Conservation (phyloP, 257 asterid genomes). For the Scutellaria minor region DNA sequence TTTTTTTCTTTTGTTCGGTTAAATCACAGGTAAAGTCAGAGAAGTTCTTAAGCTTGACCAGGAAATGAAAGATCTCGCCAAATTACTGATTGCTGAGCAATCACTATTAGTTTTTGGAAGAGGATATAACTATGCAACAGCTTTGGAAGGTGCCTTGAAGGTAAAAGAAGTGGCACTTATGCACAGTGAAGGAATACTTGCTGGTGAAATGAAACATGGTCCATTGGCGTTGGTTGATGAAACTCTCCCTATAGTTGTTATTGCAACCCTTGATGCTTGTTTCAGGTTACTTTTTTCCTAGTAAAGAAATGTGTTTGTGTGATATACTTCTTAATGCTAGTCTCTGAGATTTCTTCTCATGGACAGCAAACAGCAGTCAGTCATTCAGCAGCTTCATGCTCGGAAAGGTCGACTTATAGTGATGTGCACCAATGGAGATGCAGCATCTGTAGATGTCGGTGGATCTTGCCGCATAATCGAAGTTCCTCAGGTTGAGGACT, state of each 20-base stretch:
- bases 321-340: constrained; percentile 14
- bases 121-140: constrained; percentile 92
- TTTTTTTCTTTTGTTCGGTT: background rate
- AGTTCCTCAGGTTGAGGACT: constrained; percentile 89
- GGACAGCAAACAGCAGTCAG: constrained; percentile 92
- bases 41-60: constrained; percentile 89
- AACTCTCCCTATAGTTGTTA: constrained; percentile 84
- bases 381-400: constrained; percentile 95
- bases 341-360: constrained; percentile 33
- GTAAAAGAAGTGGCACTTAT: constrained; percentile 96
- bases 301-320: background rate
- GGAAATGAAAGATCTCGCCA: constrained; percentile 87
- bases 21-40: constrained; percentile 70
- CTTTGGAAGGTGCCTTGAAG: constrained; percentile 96
- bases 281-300: constrained; percentile 63
- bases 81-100: constrained; percentile 74
- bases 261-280: constrained; percentile 93
- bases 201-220: constrained; percentile 98
- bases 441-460: constrained; percentile 69
- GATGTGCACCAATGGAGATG: constrained; percentile 88
- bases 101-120: constrained; percentile 95
- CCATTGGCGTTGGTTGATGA: constrained; percentile 95
- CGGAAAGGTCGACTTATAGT: constrained; percentile 92
- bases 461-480: constrained; percentile 86
- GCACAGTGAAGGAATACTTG: constrained; percentile 99